Conservation (phyloP, 148 eudicot species). For the Rhododendron williamsianum region DNA sequence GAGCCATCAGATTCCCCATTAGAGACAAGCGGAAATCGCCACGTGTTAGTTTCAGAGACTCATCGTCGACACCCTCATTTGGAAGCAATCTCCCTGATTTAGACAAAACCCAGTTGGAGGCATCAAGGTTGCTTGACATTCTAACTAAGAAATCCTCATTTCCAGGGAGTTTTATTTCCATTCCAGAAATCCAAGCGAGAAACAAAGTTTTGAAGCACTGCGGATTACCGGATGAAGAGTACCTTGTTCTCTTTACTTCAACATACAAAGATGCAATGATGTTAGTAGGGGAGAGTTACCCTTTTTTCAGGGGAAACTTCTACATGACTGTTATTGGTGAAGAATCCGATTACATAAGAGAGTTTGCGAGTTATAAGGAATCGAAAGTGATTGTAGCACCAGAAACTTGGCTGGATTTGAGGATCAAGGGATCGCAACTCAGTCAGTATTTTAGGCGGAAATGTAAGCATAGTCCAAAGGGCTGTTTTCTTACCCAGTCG, state of each 20-base stretch:
- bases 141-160: conserved; percentile 30
- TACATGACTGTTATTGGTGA: conserved; percentile 32
- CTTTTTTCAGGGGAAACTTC: conserved; percentile 32
- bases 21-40: conserved; percentile 31
- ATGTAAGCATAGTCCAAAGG: conserved; percentile 34
- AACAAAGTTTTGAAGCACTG: conserved; percentile 36
- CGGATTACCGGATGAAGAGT: conserved; percentile 31
- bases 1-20: conserved; percentile 17
- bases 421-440: conserved; percentile 38
- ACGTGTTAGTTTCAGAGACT: conserved; percentile 15
- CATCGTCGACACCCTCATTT: conserved; percentile 12
- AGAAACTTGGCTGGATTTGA: conserved; percentile 36
- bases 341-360: conserved; percentile 25
- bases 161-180: conserved; percentile 34
- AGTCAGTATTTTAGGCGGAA: conserved; percentile 33
- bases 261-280: conserved; percentile 37
- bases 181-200: conserved; percentile 36
- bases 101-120: conserved; percentile 29
- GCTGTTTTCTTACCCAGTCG: conserved; percentile 33
- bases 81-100: conserved; percentile 28
- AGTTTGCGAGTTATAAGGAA: conserved; percentile 32
- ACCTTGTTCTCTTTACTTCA: conserved; percentile 32
- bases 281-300: conserved; percentile 41
- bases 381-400: conserved; percentile 32
- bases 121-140: conserved; percentile 32